Evolutionary conservation across 768 basidiomycete species (phyloP).

Genomic region (Suillus luteus): DNA sequence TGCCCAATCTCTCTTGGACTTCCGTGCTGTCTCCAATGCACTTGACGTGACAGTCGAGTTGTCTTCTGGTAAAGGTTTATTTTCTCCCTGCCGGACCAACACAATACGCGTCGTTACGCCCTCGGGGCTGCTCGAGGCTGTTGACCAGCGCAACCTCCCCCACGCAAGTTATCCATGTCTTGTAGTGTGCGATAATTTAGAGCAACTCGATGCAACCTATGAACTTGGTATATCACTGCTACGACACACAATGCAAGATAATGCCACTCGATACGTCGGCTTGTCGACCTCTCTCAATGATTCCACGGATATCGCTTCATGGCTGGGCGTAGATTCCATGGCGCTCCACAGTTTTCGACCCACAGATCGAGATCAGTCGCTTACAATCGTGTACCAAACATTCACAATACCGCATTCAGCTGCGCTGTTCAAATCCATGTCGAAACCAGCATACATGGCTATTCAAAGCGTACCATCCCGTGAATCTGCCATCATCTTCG

Average conservation of each 20-base stretch:
- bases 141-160: slow-evolving; percentile 27
- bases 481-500: slow-evolving; percentile 76
- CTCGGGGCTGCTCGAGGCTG: slow-evolving; percentile 45
- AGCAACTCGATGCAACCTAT: slow-evolving; percentile 78
- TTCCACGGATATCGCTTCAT: slow-evolving; percentile 75
- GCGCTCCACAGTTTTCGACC: slow-evolving; percentile 79
- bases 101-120: slow-evolving; percentile 62
- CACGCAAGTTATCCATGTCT: slow-evolving; percentile 51
- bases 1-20: slow-evolving; percentile 54
- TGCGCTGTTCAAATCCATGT: slow-evolving; percentile 87
- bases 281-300: slow-evolving; percentile 80
- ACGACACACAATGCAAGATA: slow-evolving; percentile 60
- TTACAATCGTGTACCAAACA: slow-evolving; percentile 66
- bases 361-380: slow-evolving; percentile 77
- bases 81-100: slow-evolving; percentile 41
- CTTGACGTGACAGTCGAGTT: slow-evolving; percentile 43
- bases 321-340: slow-evolving; percentile 71
- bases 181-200: slow-evolving; percentile 82
- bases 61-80: slow-evolving; percentile 29
- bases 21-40: slow-evolving; percentile 43
- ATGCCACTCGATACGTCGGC: slow-evolving; percentile 73
- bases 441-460: slow-evolving; percentile 84
- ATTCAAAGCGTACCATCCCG: slow-evolving; percentile 50
- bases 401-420: slow-evolving; percentile 88
- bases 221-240: slow-evolving; percentile 82